Base-by-base conservation (phyloP, 164 flowering plant genomes). In the Magnolia sinica region DNA sequence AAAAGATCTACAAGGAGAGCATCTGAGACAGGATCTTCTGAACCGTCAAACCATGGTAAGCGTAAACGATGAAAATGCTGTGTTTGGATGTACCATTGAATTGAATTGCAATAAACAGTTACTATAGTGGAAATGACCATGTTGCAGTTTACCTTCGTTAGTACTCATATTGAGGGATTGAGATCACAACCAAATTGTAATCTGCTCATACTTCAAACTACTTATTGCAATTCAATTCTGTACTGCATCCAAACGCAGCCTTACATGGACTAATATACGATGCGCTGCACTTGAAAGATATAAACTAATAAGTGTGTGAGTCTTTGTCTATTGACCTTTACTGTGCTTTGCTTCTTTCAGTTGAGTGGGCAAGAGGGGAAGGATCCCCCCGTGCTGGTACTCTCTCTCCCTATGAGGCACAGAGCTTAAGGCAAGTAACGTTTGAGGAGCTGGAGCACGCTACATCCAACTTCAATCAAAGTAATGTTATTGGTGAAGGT, bases 401-500 rank as follows among this genome's bases (percentile, higher is more conserved):
- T 50, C 72, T 61, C 76, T 77, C 84, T 72, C 78, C 74, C 8
- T 69, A 24, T 58, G 81, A 68, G 49, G 49, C 72, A 74, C 79
- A 67, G 9, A 24, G 71, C 68, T 19, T 81, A 13, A 82, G 82
- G 78, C 78, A 83, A 29, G 19, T 87, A 22, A 70, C 83, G 6
- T 75, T 82, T 2, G 11, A 27, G 31, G 88, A 87, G 73, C 81
- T 87, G 74, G 83, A 84, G 79, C 81, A 70, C 72, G 88, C 90
- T 74, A 88, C 90, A 14, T 70, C 72, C 77, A 78, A 79, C 70
- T 88, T 88, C 76, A 84, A 81, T 52, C 81, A 59, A 50, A 83
- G 63, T 81, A 85, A 86, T 73, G 45, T 86, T 72, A 80, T 88
- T 14, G 90, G 89, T 72, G 86, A 85, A 81, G 86, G 88, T 71